Evolutionary conservation across 805 yeast species (phyloP).

Genomic region (Lipomyces anomalus): DNA sequence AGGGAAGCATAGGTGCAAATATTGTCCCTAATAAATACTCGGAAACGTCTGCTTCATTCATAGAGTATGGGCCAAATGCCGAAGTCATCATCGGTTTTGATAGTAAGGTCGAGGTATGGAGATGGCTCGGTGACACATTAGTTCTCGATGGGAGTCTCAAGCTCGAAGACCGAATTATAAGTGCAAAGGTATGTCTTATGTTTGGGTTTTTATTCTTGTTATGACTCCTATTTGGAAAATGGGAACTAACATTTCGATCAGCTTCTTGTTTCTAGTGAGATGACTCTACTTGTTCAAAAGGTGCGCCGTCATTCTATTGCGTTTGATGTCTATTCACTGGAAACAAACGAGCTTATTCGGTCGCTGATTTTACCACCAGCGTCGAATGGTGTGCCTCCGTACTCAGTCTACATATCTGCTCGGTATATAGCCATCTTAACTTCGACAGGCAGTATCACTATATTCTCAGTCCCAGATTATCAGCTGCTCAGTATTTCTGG

Average conservation of each 20-base stretch:
- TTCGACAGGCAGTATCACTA: background rate
- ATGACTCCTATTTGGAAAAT: too few relatives aligned
- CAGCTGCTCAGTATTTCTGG: background rate
- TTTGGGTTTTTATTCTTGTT: too few relatives aligned
- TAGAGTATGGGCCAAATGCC: background rate
- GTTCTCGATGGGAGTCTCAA: background rate
- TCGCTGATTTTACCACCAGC: slow-evolving; percentile 5
- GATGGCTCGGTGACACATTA: background rate
- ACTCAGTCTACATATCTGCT: background rate
- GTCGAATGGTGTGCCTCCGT: slow-evolving; percentile 7
- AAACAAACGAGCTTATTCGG: background rate
- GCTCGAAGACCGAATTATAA: background rate
- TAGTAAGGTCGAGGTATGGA: background rate
- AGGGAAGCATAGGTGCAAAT: too few relatives aligned
- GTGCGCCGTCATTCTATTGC: background rate
- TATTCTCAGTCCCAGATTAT: background rate
- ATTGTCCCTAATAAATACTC: too few relatives aligned
- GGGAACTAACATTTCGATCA: too few relatives aligned
- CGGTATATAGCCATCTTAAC: background rate
- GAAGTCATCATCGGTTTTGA: background rate
- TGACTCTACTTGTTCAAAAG: background rate
- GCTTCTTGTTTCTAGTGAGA: background rate
- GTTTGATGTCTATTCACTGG: background rate
- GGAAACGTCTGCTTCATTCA: too few relatives aligned
- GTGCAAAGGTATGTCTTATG: background rate